Conservation (phyloP, 2,329 filamentous ascomycete species). For the Periconia sp. region DNA sequence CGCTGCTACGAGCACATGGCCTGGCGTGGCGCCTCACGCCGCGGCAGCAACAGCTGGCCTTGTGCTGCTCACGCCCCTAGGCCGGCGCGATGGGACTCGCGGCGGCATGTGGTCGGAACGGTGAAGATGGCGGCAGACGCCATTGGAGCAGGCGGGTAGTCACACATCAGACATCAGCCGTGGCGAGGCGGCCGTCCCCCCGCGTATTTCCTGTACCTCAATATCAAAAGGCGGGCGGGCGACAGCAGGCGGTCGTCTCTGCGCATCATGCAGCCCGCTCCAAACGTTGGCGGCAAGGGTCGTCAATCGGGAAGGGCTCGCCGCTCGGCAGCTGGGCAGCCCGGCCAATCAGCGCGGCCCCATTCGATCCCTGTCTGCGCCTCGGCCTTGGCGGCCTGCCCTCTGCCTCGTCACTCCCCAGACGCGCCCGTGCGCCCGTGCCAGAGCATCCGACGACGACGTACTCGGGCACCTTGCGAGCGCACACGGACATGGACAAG, state of each 20-base stretch:
- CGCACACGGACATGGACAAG: conserved; percentile 32
- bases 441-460: too few species aligned
- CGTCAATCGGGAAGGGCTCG: conserved; percentile 1
- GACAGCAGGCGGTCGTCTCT: too few species aligned
- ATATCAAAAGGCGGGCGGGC: conserved; percentile 15
- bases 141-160: not conserved
- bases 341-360: conserved; percentile 15
- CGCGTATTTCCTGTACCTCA: conserved; percentile 19
- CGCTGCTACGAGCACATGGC: too few species aligned
- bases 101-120: too few species aligned
- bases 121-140: not conserved
- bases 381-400: conserved; percentile 1
- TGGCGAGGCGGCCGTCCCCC: not conserved
- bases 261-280: too few species aligned
- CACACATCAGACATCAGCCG: conserved; percentile 2
- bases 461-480: too few species aligned
- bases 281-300: conserved; percentile 18
- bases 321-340: conserved; percentile 1
- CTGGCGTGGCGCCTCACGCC: too few species aligned
- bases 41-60: too few species aligned
- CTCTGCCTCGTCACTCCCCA: conserved; percentile 4
- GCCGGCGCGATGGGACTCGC: too few species aligned
- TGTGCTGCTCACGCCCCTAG: too few species aligned
- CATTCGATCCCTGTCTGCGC: too few species aligned
- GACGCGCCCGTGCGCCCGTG: too few species aligned